phyloP scores from a whole-genome alignment of 768 basidiomycete species.

The Pisolithus tinctorius region DNA sequence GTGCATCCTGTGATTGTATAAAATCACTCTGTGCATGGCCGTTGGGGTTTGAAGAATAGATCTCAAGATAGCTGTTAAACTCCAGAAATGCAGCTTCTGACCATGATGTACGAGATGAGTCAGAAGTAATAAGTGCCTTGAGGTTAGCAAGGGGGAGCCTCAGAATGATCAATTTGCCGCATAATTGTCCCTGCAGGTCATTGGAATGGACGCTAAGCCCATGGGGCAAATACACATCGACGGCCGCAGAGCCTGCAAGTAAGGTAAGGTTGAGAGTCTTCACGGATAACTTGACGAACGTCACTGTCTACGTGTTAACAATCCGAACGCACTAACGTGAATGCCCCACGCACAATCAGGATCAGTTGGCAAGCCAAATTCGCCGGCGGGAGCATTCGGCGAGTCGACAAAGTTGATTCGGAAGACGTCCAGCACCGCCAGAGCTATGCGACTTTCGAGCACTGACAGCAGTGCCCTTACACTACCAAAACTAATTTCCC shows the following conservation, averaged over 20 bases:
- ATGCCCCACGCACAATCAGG: slow-evolving; percentile 62
- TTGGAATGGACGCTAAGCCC: slow-evolving; percentile 69
- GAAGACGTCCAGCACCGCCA: slow-evolving; percentile 51
- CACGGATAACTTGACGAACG: slow-evolving; percentile 69
- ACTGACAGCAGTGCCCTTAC: slow-evolving; percentile 53
- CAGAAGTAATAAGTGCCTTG: slow-evolving; percentile 44
- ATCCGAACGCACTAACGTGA: not conserved
- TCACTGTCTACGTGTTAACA: slow-evolving; percentile 45
- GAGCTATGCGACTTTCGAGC: slow-evolving; percentile 43
- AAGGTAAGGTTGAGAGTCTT: slow-evolving; percentile 50
- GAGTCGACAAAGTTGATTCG: slow-evolving; percentile 65
- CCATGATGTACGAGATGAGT: slow-evolving; percentile 45
- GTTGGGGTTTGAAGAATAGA: slow-evolving; percentile 56
- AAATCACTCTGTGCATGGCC: slow-evolving; percentile 58
- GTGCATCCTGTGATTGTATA: slow-evolving; percentile 60
- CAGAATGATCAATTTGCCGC: slow-evolving; percentile 58
- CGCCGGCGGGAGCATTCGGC: slow-evolving; percentile 73
- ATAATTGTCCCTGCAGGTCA: slow-evolving; percentile 62
- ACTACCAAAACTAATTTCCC: slow-evolving; percentile 77
- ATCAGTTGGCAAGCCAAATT: slow-evolving; percentile 53
- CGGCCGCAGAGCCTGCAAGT: slow-evolving; percentile 44
- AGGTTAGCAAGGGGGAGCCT: slow-evolving; percentile 44
- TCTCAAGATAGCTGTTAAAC: slow-evolving; percentile 56
- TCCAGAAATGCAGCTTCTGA: slow-evolving; percentile 52
- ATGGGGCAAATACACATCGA: slow-evolving; percentile 46